A percentile compares a stretch with the other conserved stretches of the same genome.
phyloP scores from a whole-genome alignment of 495 filamentous ascomycete species.

The Daldinia concentrica region DNA sequence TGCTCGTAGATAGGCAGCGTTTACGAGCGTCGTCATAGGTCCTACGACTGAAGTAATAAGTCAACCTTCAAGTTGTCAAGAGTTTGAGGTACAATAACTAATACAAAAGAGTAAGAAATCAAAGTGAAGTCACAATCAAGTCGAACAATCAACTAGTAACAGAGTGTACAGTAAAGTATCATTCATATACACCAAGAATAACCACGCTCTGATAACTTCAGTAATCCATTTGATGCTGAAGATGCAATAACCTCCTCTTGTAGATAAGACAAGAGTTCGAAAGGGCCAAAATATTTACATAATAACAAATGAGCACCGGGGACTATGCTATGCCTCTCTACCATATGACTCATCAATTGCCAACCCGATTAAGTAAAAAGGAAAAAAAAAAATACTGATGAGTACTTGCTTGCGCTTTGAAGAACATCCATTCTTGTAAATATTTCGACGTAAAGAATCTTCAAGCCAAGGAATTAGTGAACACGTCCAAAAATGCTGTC shows the following conservation, averaged over 20 bases:
- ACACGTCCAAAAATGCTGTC: neutral
- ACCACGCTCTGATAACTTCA: constrained; percentile 4
- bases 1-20: too few species aligned
- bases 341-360: constrained; percentile 21
- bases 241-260: constrained; percentile 13
- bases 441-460: constrained; percentile 1
- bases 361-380: constrained; percentile 6
- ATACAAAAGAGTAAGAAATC: too few species aligned
- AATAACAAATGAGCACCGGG: constrained; percentile 26
- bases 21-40: too few species aligned
- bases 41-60: too few species aligned
- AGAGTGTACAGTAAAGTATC: neutral
- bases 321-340: constrained; percentile 38
- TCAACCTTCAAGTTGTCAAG: too few species aligned
- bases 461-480: neutral
- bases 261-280: constrained; percentile 1
- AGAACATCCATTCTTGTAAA: neutral
- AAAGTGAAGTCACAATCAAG: neutral
- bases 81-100: too few species aligned
- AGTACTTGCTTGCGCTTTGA: neutral
- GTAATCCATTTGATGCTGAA: constrained; percentile 28
- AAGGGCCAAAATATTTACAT: constrained; percentile 13
- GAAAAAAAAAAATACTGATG: neutral
- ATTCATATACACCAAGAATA: neutral
- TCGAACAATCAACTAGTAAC: neutral